Evolutionary conservation across 2,329 filamentous ascomycete genomes (phyloP).

Genomic region (Cytospora mali): DNA sequence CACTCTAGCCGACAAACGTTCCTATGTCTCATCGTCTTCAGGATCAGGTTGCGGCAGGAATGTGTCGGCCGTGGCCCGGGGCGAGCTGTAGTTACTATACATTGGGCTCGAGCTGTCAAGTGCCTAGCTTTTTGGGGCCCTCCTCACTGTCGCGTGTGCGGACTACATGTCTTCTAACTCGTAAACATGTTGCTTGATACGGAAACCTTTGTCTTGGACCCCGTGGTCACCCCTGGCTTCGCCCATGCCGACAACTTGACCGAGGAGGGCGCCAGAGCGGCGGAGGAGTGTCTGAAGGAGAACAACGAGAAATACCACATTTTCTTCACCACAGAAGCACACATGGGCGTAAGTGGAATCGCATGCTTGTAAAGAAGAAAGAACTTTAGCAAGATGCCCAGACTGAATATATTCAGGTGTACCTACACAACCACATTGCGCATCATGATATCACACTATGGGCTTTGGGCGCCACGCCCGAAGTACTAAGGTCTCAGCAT

Average conservation of each 20-base stretch:
- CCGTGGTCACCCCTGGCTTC: constrained; percentile 8
- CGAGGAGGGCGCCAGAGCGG: constrained; percentile 1
- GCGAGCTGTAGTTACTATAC: neutral
- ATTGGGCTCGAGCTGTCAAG: neutral
- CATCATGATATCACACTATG: constrained; percentile 14
- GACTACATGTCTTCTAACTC: no score
- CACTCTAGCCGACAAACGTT: neutral
- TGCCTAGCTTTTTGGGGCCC: no score
- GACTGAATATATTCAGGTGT: constrained; percentile 7
- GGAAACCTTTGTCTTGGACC: constrained; percentile 9
- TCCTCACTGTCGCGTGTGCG: no score
- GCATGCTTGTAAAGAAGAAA: neutral
- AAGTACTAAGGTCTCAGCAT: constrained; percentile 8
- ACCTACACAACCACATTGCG: constrained; percentile 14
- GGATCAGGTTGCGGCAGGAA: neutral
- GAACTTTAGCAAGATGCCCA: neutral
- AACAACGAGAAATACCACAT: constrained; percentile 19
- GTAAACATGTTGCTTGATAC: constrained; percentile 9
- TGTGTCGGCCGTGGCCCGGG: neutral
- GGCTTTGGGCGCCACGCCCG: constrained; percentile 12
- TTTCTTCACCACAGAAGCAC: constrained; percentile 15
- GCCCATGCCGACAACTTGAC: constrained; percentile 13
- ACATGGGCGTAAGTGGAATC: constrained; percentile 14
- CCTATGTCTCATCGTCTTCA: neutral
- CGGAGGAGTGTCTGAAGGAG: constrained; percentile 9